Evolutionary conservation across 139 green algal genomes (phyloP).

Genomic region (Auxenochlorella pyrenoidosa): DNA sequence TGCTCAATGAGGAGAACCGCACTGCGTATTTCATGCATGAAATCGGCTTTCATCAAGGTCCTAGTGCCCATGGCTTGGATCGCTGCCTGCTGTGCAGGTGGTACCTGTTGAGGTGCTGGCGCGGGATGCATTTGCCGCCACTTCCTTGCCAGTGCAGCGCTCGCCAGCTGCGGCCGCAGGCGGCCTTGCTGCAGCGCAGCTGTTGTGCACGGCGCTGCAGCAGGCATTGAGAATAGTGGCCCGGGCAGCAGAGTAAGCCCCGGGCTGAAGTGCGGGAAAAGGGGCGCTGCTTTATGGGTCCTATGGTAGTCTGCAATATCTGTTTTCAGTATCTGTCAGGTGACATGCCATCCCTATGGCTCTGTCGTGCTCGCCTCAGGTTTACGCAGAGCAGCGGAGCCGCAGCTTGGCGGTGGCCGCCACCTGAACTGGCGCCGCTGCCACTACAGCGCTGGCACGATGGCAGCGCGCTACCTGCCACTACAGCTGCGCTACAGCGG

Average conservation of each 20-base stretch:
- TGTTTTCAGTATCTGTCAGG: too few species aligned
- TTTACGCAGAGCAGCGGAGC: not conserved
- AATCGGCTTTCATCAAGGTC: too few species aligned
- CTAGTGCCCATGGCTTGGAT: too few species aligned
- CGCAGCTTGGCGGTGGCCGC: constrained; percentile 44
- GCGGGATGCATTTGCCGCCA: not conserved
- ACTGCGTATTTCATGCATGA: not conserved
- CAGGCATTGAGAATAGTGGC: not conserved
- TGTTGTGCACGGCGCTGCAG: constrained; percentile 12
- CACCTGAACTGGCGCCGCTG: constrained; percentile 24
- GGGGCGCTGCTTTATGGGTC: too few species aligned
- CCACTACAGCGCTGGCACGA: constrained; percentile 26
- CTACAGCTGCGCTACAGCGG: not conserved
- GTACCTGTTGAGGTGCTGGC: not conserved
- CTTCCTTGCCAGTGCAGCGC: not conserved
- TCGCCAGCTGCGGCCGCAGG: not conserved
- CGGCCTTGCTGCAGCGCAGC: not conserved
- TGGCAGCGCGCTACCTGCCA: not conserved
- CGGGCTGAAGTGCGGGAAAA: too few species aligned
- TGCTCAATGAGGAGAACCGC: not conserved
- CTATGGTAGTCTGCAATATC: too few species aligned
- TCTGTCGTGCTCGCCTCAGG: not conserved
- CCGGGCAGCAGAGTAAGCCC: constrained; percentile 5
- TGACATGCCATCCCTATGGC: too few species aligned
- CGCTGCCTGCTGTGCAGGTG: constrained; percentile 12